Evolutionary conservation across 225 moss, liverwort and hornwort species (phyloP).

Genomic region (Polytrichum commune): DNA sequence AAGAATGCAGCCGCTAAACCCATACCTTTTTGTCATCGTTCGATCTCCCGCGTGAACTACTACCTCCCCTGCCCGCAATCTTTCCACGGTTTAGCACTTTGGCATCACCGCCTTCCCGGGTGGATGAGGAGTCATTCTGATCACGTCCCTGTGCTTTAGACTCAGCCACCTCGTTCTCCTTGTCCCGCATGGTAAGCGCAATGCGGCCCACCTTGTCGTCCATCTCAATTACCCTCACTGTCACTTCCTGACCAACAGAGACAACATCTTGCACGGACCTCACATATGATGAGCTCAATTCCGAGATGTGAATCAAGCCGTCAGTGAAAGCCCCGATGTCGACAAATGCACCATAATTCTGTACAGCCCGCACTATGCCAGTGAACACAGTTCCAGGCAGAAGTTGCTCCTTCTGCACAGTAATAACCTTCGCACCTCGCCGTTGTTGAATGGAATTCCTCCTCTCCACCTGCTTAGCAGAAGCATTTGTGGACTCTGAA

Average conservation of each 20-base stretch:
- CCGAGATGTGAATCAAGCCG: slow-evolving; percentile 87
- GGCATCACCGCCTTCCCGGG: slow-evolving; percentile 46
- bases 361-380: slow-evolving; percentile 73
- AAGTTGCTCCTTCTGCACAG: slow-evolving; percentile 60
- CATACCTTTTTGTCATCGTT: slow-evolving; percentile 63
- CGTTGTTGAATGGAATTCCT: slow-evolving; percentile 22
- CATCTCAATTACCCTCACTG: slow-evolving; percentile 72
- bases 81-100: slow-evolving; percentile 69
- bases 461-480: slow-evolving; percentile 26
- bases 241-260: slow-evolving; percentile 69
- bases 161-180: slow-evolving; percentile 36
- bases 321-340: slow-evolving; percentile 92
- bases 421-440: slow-evolving; percentile 19
- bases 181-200: slow-evolving; percentile 68
- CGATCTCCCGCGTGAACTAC: slow-evolving; percentile 24
- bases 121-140: slow-evolving; percentile 16
- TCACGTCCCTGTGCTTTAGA: slow-evolving; percentile 8
- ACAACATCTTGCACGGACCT: slow-evolving; percentile 71
- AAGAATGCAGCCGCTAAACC: no score
- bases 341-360: slow-evolving; percentile 86
- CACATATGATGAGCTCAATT: slow-evolving; percentile 57
- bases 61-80: slow-evolving; percentile 66
- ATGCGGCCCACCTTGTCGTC: slow-evolving; percentile 68
- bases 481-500: slow-evolving; percentile 1
- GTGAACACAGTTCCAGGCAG: slow-evolving; percentile 66